phyloP scores from a whole-genome alignment of 2,329 filamentous ascomycete genomes.

The Lecanicillium sp. region DNA sequence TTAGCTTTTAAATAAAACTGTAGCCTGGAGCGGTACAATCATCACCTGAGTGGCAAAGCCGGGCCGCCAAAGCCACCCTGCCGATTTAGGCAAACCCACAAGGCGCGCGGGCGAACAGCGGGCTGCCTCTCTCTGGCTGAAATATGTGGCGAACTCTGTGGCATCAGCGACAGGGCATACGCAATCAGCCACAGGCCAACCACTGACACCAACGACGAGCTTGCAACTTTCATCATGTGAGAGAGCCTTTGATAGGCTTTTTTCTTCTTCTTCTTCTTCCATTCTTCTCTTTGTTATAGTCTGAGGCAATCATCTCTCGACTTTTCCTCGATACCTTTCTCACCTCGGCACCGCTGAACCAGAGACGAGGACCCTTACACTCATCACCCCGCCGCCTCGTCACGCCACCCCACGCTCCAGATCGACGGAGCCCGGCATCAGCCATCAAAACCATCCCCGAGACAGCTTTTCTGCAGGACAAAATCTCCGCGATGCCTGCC shows the following conservation, averaged over 20 bases:
- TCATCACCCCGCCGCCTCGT: slow-evolving; percentile 3
- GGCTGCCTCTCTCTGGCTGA: not conserved
- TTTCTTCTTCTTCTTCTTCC: not conserved
- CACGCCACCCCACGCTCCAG: not conserved
- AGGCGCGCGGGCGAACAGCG: not conserved
- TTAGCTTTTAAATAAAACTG: no score
- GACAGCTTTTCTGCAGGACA: no score
- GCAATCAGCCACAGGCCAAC: slow-evolving; percentile 9
- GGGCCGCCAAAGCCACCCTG: not conserved
- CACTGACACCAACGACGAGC: no score
- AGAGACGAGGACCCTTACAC: slow-evolving; percentile 1
- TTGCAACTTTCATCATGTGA: slow-evolving; percentile 6
- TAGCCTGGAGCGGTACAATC: no score
- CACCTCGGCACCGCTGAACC: no score
- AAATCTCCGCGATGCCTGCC: slow-evolving; percentile 48
- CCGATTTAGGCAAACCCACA: not conserved
- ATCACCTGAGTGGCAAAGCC: no score
- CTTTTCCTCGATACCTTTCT: no score
- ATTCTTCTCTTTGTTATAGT: no score
- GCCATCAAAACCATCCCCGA: no score
- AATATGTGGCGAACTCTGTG: slow-evolving; percentile 6
- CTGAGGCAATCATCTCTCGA: no score
- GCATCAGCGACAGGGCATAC: slow-evolving; percentile 14
- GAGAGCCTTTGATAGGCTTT: slow-evolving; percentile 3
- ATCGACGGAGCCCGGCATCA: not conserved